Percentiles rank a stretch among this genome's conserved stretches.
phyloP scores from a whole-genome alignment of 495 filamentous ascomycete species.

The Aspergillus cristatus region DNA sequence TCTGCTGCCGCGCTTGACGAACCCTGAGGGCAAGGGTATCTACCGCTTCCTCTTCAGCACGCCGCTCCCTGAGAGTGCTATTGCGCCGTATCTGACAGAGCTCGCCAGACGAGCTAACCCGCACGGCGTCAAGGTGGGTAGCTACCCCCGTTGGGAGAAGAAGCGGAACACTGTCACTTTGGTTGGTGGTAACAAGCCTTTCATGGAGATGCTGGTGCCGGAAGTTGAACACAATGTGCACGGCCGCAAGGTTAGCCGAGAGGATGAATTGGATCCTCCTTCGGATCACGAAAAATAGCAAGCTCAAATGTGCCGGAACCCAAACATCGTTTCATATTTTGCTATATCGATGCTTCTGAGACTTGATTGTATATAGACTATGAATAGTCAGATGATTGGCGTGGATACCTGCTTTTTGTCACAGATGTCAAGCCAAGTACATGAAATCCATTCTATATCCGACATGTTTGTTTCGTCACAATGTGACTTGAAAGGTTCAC shows the following conservation, averaged over 20 bases:
- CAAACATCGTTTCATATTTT: too few relatives aligned
- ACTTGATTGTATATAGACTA: too few relatives aligned
- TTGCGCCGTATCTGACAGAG: constrained; percentile 74
- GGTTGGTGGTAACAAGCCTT: constrained; percentile 61
- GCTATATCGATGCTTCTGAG: too few relatives aligned
- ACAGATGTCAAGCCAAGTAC: too few relatives aligned
- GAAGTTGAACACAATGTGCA: constrained; percentile 56
- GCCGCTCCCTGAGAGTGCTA: constrained; percentile 71
- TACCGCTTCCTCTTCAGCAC: constrained; percentile 74
- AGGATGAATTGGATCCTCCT: constrained; percentile 50
- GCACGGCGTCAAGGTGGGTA: constrained; percentile 85
- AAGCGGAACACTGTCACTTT: constrained; percentile 84
- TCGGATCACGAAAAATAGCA: constrained; percentile 16
- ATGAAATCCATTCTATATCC: too few relatives aligned
- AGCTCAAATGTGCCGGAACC: too few relatives aligned
- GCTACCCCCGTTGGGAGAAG: constrained; percentile 89
- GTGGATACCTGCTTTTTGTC: too few relatives aligned
- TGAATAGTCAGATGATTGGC: too few relatives aligned
- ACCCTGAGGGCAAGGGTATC: constrained; percentile 74
- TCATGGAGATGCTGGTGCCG: constrained; percentile 49
- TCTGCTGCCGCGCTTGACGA: constrained; percentile 57
- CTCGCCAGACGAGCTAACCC: constrained; percentile 61
- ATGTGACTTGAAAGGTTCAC: too few relatives aligned
- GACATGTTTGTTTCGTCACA: too few relatives aligned
- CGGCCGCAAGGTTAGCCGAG: constrained; percentile 43